These are phyloP conservation scores for Aspergillus carbonarius DNA, from an alignment of 2,329 filamentous ascomycete species.

Conservation along the genomic window DNA sequence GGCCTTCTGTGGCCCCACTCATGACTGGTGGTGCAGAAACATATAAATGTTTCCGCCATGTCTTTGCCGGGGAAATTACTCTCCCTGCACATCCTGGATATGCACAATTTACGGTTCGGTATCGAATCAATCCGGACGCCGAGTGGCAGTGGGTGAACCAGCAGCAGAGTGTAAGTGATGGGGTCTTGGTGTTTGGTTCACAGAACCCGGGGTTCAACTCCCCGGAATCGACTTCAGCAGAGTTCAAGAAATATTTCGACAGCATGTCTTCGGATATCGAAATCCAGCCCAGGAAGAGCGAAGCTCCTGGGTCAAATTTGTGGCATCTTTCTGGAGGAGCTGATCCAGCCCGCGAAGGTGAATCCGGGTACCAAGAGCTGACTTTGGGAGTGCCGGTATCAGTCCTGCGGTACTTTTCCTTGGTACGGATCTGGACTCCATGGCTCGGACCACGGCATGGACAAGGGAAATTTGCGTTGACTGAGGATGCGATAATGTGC, in stretches of 20 bases:
- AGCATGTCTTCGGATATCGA: slow-evolving; percentile 34
- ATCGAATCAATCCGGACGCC: slow-evolving; percentile 35
- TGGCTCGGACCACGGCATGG: slow-evolving; percentile 92
- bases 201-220: slow-evolving; percentile 15
- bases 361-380: slow-evolving; percentile 58
- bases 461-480: slow-evolving; percentile 62
- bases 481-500: slow-evolving; percentile 74
- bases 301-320: slow-evolving; percentile 41
- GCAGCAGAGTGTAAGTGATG: slow-evolving; percentile 39
- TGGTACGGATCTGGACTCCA: slow-evolving; percentile 75
- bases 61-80: slow-evolving; percentile 32
- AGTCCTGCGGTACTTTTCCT: slow-evolving; percentile 72
- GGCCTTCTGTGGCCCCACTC: slow-evolving; percentile 28
- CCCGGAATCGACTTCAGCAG: slow-evolving; percentile 11
- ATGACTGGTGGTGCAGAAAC: slow-evolving; percentile 22
- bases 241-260: slow-evolving; percentile 35
- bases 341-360: slow-evolving; percentile 51
- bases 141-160: slow-evolving; percentile 49
- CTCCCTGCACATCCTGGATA: slow-evolving; percentile 30
- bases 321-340: slow-evolving; percentile 59
- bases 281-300: slow-evolving; percentile 37
- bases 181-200: slow-evolving; percentile 43
- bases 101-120: slow-evolving; percentile 46
- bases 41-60: slow-evolving; percentile 34
- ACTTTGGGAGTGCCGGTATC: slow-evolving; percentile 65